These are phyloP conservation scores for Colletotrichum sp. DNA, from an alignment of 2,329 filamentous ascomycete genomes.

Conservation along the genomic window DNA sequence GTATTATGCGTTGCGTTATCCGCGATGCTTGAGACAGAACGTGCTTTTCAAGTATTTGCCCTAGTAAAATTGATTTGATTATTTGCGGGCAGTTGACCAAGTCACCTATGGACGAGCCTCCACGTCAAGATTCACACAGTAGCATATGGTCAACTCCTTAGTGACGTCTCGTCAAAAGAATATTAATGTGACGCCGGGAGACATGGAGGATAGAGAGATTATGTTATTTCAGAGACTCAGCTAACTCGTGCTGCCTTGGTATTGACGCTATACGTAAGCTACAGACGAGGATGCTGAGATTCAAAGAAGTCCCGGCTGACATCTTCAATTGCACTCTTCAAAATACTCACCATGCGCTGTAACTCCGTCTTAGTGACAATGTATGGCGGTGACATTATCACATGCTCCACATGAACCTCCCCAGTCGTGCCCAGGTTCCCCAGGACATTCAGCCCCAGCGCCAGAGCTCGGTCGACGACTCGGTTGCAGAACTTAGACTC, in stretches of 20 bases:
- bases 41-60: not conserved
- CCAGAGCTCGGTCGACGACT: not conserved
- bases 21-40: not conserved
- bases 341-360: not conserved
- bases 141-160: not conserved
- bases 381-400: conserved; percentile 10
- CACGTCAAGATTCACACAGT: not conserved
- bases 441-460: conserved; percentile 3
- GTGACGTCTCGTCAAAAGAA: not conserved
- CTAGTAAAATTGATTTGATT: not conserved
- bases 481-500: not conserved
- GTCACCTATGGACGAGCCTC: not conserved
- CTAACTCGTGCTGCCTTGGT: not conserved
- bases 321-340: not conserved
- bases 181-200: not conserved
- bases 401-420: conserved; percentile 2
- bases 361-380: not conserved
- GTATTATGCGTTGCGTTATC: not conserved
- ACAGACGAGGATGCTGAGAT: not conserved
- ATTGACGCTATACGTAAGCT: not conserved
- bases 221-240: not conserved
- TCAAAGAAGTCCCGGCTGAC: not conserved
- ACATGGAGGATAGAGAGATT: not conserved
- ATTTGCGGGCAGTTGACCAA: not conserved
- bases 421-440: not conserved